phyloP scores from a whole-genome alignment of 1,284 basidiomycete genomes.

The Afroboletus lepidellus region DNA sequence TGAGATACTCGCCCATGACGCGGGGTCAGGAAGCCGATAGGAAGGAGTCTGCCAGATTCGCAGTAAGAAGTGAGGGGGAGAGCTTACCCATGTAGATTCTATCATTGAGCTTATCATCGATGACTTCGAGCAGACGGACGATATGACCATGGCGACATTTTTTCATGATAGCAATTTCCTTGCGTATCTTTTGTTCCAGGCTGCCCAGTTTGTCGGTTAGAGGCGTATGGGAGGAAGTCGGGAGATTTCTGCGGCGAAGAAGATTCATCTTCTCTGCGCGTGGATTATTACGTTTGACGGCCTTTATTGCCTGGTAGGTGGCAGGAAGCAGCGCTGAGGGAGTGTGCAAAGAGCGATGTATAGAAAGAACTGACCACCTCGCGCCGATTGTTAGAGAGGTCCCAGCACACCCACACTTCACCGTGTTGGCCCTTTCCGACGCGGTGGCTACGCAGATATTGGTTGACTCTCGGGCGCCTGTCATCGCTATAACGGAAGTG shows the following conservation, averaged over 20 bases:
- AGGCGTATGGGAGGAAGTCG: conserved; percentile 49
- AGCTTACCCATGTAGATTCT: conserved; percentile 91
- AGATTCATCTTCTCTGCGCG: conserved; percentile 58
- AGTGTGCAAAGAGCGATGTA: conserved; percentile 4
- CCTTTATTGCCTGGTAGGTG: conserved; percentile 74
- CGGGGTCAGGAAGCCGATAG: conserved; percentile 24
- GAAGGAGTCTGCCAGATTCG: conserved; percentile 14
- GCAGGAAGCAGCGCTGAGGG: conserved; percentile 9
- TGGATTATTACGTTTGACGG: conserved; percentile 62
- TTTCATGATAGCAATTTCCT: conserved; percentile 98
- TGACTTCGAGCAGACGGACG: conserved; percentile 90
- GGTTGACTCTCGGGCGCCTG: conserved; percentile 64
- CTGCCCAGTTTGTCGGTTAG: conserved; percentile 63
- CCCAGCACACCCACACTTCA: conserved; percentile 71
- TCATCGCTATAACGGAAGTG: conserved; percentile 37
- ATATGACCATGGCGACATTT: conserved; percentile 91
- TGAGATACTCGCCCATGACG: conserved; percentile 19
- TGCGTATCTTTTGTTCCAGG: conserved; percentile 78
- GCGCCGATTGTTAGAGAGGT: conserved; percentile 44
- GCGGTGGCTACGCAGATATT: conserved; percentile 68
- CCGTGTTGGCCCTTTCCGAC: conserved; percentile 84
- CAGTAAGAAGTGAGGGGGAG: conserved; percentile 22
- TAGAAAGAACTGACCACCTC: conserved; percentile 39
- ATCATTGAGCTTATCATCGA: conserved; percentile 88
- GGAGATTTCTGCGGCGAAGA: conserved; percentile 55